Conservation (phyloP, 169 alveolate species). For the Babesia bovis region DNA sequence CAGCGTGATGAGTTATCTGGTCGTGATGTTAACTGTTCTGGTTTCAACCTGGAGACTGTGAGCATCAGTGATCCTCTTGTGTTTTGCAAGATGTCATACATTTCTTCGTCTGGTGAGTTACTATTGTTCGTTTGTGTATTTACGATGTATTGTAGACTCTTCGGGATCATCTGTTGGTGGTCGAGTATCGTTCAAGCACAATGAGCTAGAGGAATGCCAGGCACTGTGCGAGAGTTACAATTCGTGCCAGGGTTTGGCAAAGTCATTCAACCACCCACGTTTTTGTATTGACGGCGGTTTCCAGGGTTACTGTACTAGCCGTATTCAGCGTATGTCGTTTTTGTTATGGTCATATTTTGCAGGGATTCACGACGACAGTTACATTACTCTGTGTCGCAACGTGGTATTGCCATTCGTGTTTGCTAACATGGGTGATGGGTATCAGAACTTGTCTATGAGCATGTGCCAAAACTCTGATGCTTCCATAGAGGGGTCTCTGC, state of each 20-base stretch:
- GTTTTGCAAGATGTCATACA: conserved; percentile 48
- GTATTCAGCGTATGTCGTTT: conserved; percentile 32
- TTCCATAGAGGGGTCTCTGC: conserved; percentile 2
- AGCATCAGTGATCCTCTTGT: conserved; percentile 56
- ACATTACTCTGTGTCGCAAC: conserved; percentile 41
- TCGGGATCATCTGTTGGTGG: too few relatives aligned
- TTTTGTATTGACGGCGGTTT: conserved; percentile 66
- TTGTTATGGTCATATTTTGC: neutral
- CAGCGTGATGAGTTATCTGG: neutral
- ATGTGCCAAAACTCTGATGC: conserved; percentile 47
- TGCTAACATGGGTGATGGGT: conserved; percentile 19
- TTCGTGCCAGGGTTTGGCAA: conserved; percentile 52
- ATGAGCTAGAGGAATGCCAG: conserved; percentile 56
- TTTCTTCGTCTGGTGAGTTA: conserved; percentile 22
- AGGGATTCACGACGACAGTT: conserved; percentile 56
- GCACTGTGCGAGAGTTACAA: conserved; percentile 53
- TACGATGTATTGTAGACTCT: too few relatives aligned
- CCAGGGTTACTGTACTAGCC: conserved; percentile 56
- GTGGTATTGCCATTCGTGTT: conserved; percentile 60
- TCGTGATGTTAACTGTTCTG: conserved; percentile 45
- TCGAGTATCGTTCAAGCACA: conserved; percentile 54
- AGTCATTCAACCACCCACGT: conserved; percentile 35
- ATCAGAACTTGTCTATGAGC: conserved; percentile 24
- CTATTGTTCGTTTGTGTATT: too few relatives aligned
- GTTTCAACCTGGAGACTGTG: conserved; percentile 46